These are phyloP conservation scores for Boletus chippewaensis DNA, from an alignment of 1,284 basidiomycete species.

Conservation along the genomic window DNA sequence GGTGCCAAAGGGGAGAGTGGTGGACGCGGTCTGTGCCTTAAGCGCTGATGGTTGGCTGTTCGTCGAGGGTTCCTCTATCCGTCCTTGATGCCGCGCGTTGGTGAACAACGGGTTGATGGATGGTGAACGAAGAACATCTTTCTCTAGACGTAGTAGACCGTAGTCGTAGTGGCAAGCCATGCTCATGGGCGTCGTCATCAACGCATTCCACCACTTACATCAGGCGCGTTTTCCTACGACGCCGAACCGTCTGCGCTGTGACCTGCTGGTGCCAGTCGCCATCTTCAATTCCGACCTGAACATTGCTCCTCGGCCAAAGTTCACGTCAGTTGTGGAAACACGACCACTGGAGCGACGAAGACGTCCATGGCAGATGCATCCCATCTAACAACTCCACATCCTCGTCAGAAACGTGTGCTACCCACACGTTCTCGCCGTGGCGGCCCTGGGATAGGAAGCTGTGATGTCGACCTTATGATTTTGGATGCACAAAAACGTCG, in stretches of 20 bases:
- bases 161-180: background rate
- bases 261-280: background rate
- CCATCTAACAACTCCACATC: conserved; percentile 16
- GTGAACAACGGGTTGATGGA: background rate
- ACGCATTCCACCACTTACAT: conserved; percentile 10
- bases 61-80: conserved; percentile 6
- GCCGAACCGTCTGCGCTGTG: conserved; percentile 2
- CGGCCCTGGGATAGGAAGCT: conserved; percentile 67
- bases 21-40: conserved; percentile 39
- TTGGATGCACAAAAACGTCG: conserved; percentile 73
- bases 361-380: conserved; percentile 25
- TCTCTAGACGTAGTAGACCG: too few relatives aligned
- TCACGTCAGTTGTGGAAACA: conserved; percentile 7
- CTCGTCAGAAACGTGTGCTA: conserved; percentile 65
- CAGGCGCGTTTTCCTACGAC: conserved; percentile 12
- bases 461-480: conserved; percentile 78
- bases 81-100: background rate
- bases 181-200: conserved; percentile 1
- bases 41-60: conserved; percentile 46
- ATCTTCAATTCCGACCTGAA: conserved; percentile 4
- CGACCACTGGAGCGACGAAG: conserved; percentile 10
- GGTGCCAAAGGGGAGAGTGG: conserved; percentile 41
- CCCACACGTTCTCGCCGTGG: conserved; percentile 74
- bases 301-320: conserved; percentile 3
- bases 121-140: background rate